Evolutionary conservation across 2,329 filamentous ascomycete genomes (phyloP), one percentile per base, ranked within the genome.

Genomic region (Clonostachys chloroleuca): DNA sequence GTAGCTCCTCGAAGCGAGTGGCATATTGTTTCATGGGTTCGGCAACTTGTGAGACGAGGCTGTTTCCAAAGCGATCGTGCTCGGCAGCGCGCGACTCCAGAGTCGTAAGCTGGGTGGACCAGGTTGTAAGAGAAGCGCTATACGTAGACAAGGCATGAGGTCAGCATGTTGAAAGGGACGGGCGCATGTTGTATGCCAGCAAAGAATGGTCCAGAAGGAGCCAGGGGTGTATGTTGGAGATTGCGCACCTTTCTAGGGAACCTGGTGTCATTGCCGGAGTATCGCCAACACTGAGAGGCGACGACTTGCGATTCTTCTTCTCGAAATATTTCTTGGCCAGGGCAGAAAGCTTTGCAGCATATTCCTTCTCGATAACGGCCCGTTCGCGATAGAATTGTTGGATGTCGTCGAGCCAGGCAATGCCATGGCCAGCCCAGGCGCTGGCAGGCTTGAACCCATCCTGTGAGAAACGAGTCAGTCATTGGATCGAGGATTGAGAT

Each of bases 371-470:
- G 65, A 99, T 96, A 35, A 75, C 83, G 62, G 90, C 89, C 49
- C 95, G 83, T 69, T 99, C 94, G 54, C 94, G 89, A 75, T 97
- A 99, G 74, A 97, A 99, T 62, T 89, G 85, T 67, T 99, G 90
- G 53, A 99, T 89, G 59, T 99, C 94, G 60, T 96, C 92, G 50
- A 99, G 84, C 92, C 92, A 99, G 55, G 81, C 76, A 65, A 99
- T 95, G 54, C 92, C 91, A 65, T 89, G 85, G 53, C 83, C 78
- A 48, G 95, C 89, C 94, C 94, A 99, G 59, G 80, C 83, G 70
- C 92, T 96, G 64, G 95, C 91, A 16, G 90, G 83, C 70, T 95
- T 96, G 78, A 96, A 99, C 63, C 88, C 89, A 83, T 99, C 94
- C 90, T 96, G 44, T 14, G 6, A 12, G 14, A 39, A 18, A 37